Percentiles rank a stretch among this genome's conserved stretches.
Conservation (phyloP, 2,329 filamentous ascomycete genomes). For the Periconia macrospinosa region DNA sequence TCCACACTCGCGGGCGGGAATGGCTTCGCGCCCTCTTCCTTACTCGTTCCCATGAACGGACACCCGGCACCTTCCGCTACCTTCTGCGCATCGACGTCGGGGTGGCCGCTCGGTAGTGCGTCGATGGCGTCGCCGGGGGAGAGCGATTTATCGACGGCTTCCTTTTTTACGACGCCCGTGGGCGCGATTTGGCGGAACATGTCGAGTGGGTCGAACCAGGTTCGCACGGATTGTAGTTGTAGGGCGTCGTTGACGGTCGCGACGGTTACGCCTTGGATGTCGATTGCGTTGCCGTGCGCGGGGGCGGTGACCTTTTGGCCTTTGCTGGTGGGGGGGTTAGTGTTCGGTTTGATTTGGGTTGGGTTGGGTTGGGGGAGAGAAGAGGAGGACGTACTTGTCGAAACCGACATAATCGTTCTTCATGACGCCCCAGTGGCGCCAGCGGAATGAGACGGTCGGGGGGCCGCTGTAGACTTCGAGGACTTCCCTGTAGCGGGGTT, state of each 20-base stretch:
- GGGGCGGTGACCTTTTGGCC: slow-evolving; percentile 65
- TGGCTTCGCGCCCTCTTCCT: slow-evolving; percentile 4
- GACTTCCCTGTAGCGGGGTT: slow-evolving; percentile 56
- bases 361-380: no score
- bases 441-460: slow-evolving; percentile 63
- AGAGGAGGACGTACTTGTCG: slow-evolving; percentile 55
- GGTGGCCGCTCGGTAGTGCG: slow-evolving; percentile 10
- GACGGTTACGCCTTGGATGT: slow-evolving; percentile 65
- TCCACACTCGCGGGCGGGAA: slow-evolving; percentile 10
- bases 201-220: slow-evolving; percentile 67
- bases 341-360: no score
- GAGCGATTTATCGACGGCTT: slow-evolving; percentile 42
- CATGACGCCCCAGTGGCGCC: slow-evolving; percentile 71
- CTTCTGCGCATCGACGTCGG: neutral
- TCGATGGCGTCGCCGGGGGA: slow-evolving; percentile 30
- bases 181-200: slow-evolving; percentile 68
- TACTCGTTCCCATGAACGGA: slow-evolving; percentile 12
- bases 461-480: slow-evolving; percentile 68
- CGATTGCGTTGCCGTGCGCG: slow-evolving; percentile 62
- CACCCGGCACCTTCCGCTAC: slow-evolving; percentile 8
- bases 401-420: slow-evolving; percentile 67
- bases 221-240: slow-evolving; percentile 61
- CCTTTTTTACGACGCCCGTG: slow-evolving; percentile 51
- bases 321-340: no score
- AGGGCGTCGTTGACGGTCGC: slow-evolving; percentile 64